These are phyloP conservation scores for Tilletiopsis washingtonensis DNA, from an alignment of 1,284 basidiomycete species.

Conservation along the genomic window DNA sequence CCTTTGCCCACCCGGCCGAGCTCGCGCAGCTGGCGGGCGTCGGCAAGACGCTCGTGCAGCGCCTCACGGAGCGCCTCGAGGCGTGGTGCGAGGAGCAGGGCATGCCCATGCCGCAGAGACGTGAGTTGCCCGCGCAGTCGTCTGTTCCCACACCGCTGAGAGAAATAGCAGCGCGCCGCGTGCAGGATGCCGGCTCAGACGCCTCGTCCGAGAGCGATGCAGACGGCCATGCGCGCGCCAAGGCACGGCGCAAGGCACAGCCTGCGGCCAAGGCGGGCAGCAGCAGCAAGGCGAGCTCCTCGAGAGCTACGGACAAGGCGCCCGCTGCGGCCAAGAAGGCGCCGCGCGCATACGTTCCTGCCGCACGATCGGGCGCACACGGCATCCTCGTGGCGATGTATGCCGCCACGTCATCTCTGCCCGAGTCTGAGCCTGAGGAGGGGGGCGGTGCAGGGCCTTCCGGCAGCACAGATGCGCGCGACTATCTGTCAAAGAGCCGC, in stretches of 20 bases:
- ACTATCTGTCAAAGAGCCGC: slow-evolving; percentile 23
- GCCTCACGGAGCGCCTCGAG: slow-evolving; percentile 26
- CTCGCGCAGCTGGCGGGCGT: slow-evolving; percentile 30
- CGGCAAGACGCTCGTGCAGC: slow-evolving; percentile 31
- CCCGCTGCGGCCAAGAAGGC: not conserved
- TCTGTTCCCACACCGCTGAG: not conserved
- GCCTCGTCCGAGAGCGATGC: too few species aligned
- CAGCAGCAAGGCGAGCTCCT: not conserved
- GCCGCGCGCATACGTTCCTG: slow-evolving; percentile 37
- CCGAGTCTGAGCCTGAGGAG: not conserved
- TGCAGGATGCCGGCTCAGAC: too few species aligned
- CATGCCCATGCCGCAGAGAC: slow-evolving; percentile 19
- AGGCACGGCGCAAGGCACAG: not conserved
- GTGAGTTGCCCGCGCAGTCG: not conserved
- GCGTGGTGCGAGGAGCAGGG: slow-evolving; percentile 30
- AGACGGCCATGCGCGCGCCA: too few species aligned
- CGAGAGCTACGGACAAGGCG: too few species aligned
- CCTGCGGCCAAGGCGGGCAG: not conserved
- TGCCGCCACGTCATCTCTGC: slow-evolving; percentile 7
- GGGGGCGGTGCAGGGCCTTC: slow-evolving; percentile 8
- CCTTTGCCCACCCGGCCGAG: slow-evolving; percentile 34
- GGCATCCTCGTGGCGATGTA: slow-evolving; percentile 41
- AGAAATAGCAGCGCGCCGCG: too few species aligned
- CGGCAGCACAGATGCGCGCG: slow-evolving; percentile 1
- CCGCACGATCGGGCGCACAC: slow-evolving; percentile 38